Evolutionary conservation across 441 rosid genomes (phyloP).

Genomic region (Pelargonium fulgidum): DNA sequence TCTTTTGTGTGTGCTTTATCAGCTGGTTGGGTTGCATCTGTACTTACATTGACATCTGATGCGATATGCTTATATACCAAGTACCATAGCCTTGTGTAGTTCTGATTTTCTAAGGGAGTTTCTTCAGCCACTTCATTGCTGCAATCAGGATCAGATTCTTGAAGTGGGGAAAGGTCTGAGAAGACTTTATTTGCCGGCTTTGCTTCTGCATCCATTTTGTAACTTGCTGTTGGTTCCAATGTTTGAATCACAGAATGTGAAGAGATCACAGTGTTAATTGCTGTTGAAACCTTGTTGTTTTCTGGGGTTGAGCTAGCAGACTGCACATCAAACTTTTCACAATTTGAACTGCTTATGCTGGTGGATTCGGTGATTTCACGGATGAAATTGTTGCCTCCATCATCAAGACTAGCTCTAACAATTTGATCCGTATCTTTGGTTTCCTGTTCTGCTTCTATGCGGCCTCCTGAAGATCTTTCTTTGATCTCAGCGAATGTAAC

Average conservation of each 20-base stretch:
- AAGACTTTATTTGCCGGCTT: constrained; percentile 13
- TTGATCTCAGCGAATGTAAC: constrained; percentile 12
- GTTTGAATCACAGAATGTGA: constrained; percentile 14
- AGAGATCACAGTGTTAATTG: constrained; percentile 14
- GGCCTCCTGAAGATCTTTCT: constrained; percentile 16
- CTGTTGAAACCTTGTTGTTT: constrained; percentile 10
- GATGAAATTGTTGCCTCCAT: constrained; percentile 10
- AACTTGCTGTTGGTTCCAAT: constrained; percentile 16
- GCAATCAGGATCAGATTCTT: constrained; percentile 27
- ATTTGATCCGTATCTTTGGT: constrained; percentile 16
- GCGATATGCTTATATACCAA: constrained; percentile 77
- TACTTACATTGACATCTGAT: constrained; percentile 35
- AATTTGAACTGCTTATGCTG: constrained; percentile 15
- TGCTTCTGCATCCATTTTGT: constrained; percentile 18
- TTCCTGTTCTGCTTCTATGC: too few relatives aligned
- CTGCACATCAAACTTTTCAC: constrained; percentile 17
- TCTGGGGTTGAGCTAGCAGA: constrained; percentile 6
- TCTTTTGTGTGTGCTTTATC: constrained; percentile 15
- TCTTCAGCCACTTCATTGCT: constrained; percentile 26
- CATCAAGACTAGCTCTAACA: constrained; percentile 15
- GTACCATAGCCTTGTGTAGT: constrained; percentile 58
- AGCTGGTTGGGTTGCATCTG: constrained; percentile 26
- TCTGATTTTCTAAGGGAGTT: constrained; percentile 33
- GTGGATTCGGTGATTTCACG: constrained; percentile 13
- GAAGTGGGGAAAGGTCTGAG: constrained; percentile 17